A percentile compares a stretch with the other conserved stretches of the same genome.
Conservation (phyloP, 23 red algal genomes). For the Gracilaria domingensis region DNA sequence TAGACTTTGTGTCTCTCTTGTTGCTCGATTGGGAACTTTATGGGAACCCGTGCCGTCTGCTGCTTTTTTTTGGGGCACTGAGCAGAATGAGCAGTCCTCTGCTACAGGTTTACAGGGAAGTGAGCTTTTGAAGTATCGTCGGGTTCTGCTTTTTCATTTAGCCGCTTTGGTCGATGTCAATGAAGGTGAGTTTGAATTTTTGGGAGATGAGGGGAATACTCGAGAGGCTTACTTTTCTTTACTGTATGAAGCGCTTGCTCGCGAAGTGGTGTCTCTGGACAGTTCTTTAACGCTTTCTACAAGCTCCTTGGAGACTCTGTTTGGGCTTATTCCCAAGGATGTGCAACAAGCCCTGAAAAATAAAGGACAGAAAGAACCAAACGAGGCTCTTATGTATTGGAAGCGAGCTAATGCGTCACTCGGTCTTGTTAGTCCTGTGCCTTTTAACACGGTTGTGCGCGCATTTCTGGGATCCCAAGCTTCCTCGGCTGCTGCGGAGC, state of each 20-base stretch:
- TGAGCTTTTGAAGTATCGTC: background rate
- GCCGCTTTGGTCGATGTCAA: background rate
- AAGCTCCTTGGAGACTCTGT: background rate
- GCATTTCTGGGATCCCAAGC: slow-evolving; percentile 17
- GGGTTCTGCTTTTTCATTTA: background rate
- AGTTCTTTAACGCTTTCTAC: background rate
- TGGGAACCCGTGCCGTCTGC: background rate
- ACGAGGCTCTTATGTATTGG: background rate
- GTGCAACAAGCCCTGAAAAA: background rate
- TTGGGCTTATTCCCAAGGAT: background rate
- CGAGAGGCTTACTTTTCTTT: background rate
- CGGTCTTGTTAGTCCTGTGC: background rate
- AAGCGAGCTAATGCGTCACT: background rate
- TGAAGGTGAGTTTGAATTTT: background rate
- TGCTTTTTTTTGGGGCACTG: background rate
- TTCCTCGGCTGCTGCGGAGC: background rate
- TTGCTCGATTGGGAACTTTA: background rate
- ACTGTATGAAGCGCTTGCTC: background rate
- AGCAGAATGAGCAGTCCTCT: too few relatives aligned
- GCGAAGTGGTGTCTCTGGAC: background rate
- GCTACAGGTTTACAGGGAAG: too few relatives aligned
- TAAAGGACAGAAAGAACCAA: background rate
- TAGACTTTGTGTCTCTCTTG: too few relatives aligned
- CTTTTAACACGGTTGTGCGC: background rate
- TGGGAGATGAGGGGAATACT: background rate